phyloP scores from a whole-genome alignment of 1,284 basidiomycete species.

The Schizophyllum amplum region DNA sequence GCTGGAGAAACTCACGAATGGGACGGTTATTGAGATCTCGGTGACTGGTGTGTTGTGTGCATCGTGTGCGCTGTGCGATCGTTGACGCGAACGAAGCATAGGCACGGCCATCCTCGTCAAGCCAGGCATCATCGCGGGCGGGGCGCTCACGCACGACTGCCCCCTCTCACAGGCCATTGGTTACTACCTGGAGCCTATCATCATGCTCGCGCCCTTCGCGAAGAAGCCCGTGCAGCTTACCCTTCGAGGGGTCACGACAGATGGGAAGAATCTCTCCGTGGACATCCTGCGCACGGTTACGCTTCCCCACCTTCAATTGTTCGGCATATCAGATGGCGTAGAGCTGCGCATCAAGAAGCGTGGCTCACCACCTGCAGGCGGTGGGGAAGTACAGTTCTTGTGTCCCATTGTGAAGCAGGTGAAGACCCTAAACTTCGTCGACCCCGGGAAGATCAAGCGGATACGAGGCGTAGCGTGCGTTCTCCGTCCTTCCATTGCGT shows the following conservation, averaged over 20 bases:
- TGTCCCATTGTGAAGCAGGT: conserved; percentile 88
- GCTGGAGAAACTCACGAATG: conserved; percentile 92
- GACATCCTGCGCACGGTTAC: conserved; percentile 92
- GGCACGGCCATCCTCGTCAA: conserved; percentile 88
- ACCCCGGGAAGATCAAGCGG: conserved; percentile 85
- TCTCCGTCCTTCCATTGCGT: conserved; percentile 4
- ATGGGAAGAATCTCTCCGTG: conserved; percentile 83
- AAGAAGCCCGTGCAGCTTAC: conserved; percentile 84
- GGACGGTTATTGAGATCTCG: conserved; percentile 92
- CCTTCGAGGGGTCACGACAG: conserved; percentile 86
- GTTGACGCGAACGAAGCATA: conserved; percentile 21
- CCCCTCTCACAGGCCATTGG: conserved; percentile 83
- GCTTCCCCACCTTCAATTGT: conserved; percentile 85
- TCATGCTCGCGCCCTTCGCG: conserved; percentile 89
- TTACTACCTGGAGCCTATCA: conserved; percentile 88
- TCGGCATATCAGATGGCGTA: conserved; percentile 81
- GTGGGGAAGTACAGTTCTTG: conserved; percentile 90
- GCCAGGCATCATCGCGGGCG: conserved; percentile 89
- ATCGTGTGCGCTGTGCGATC: neutral
- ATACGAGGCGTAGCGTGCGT: conserved; percentile 93
- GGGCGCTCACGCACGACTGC: conserved; percentile 79
- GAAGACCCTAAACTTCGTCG: conserved; percentile 88
- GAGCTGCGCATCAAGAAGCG: conserved; percentile 91
- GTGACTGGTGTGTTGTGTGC: conserved; percentile 65
- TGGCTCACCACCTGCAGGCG: conserved; percentile 86